A percentile compares a stretch with the other conserved stretches of the same genome.
phyloP scores from a whole-genome alignment of 768 basidiomycete species.

The Boletales sp. region DNA sequence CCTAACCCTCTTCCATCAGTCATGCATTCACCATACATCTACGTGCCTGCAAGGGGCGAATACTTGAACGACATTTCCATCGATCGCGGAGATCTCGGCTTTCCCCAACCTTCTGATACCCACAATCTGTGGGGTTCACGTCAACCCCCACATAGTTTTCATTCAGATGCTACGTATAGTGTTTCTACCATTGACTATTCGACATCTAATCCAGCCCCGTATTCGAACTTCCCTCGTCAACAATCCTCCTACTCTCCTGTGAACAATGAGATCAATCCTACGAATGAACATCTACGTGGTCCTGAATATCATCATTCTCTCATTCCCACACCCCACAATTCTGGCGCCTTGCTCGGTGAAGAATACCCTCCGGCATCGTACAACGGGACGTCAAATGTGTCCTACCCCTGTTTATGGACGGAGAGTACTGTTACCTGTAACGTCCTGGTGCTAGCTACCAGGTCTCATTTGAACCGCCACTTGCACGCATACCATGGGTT shows the following conservation, averaged over 20 bases:
- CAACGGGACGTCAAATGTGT: constrained; percentile 1
- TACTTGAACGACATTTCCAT: neutral
- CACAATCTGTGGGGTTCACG: constrained; percentile 6
- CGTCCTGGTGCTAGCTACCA: constrained; percentile 18
- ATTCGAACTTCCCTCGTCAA: neutral
- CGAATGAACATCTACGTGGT: neutral
- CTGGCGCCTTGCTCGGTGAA: neutral
- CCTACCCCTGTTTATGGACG: constrained; percentile 19
- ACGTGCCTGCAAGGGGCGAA: neutral
- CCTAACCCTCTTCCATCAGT: neutral
- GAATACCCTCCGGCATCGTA: constrained; percentile 1
- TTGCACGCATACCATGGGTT: constrained; percentile 22
- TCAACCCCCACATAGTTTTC: neutral
- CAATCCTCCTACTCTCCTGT: constrained; percentile 1
- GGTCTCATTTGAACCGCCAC: constrained; percentile 25
- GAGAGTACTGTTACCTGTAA: constrained; percentile 10
- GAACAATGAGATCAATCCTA: neutral
- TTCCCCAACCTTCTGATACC: neutral
- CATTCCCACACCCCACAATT: neutral
- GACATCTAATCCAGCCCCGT: neutral
- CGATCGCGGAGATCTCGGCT: neutral
- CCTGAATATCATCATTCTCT: neutral
- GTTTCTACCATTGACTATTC: neutral
- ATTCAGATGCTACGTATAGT: neutral
- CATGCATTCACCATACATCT: neutral